Evolutionary conservation across 768 basidiomycete species (phyloP).

Genomic region (Amanita molliuscula): DNA sequence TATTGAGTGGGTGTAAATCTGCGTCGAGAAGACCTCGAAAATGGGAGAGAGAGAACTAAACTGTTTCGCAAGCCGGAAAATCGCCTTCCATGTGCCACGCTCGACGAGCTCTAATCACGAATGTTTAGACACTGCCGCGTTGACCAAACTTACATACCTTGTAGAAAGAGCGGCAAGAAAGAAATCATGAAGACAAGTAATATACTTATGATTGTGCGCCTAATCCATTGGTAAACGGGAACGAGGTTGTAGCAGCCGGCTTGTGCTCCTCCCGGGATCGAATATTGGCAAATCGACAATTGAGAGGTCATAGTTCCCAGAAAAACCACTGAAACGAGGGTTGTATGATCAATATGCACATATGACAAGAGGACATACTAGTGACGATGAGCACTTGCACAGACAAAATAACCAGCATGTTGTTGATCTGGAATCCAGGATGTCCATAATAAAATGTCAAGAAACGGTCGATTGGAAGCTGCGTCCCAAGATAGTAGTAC

Average conservation of each 20-base stretch:
- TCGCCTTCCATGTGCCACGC: conserved; percentile 85
- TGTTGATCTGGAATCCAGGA: conserved; percentile 99
- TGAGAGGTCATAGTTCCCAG: conserved; percentile 85
- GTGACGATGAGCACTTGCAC: conserved; percentile 93
- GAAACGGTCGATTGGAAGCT: conserved; percentile 96
- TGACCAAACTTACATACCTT: conserved; percentile 46
- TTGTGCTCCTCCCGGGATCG: conserved; percentile 66
- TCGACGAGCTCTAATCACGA: conserved; percentile 73
- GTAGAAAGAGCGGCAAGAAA: conserved; percentile 89
- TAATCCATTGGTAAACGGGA: conserved; percentile 93
- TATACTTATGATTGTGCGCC: conserved; percentile 93
- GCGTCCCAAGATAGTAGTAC: conserved; percentile 98
- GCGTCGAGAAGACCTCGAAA: conserved; percentile 97
- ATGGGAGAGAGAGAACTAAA: conserved; percentile 90
- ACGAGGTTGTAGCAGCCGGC: conserved; percentile 89
- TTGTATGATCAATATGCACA: conserved; percentile 10
- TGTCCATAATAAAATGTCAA: conserved; percentile 99
- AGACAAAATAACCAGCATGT: conserved; percentile 96
- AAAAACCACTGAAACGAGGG: conserved; percentile 64
- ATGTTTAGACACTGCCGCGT: neutral
- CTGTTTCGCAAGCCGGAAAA: conserved; percentile 88
- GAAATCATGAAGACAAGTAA: conserved; percentile 98
- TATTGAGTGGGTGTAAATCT: conserved; percentile 97
- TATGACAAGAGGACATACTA: conserved; percentile 37
- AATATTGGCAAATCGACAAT: conserved; percentile 74